phyloP scores from a whole-genome alignment of 805 yeast genomes.

The Saccharomycopsis javanensis region DNA sequence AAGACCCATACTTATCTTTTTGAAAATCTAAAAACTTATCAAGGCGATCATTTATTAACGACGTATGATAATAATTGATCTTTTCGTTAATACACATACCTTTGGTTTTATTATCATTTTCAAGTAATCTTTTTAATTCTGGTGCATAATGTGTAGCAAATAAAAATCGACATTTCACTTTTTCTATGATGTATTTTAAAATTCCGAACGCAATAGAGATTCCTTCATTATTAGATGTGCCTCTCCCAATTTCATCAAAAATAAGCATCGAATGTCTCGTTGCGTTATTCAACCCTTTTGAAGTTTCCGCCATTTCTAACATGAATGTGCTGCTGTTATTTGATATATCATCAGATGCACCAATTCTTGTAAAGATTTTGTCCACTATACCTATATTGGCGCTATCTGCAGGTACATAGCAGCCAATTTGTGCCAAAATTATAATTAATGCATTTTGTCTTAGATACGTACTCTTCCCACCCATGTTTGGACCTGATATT shows the following conservation, averaged over 20 bases:
- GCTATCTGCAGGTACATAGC: constrained; percentile 55
- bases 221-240: constrained; percentile 81
- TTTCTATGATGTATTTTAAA: constrained; percentile 41
- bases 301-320: constrained; percentile 87
- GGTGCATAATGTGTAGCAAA: constrained; percentile 84
- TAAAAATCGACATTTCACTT: constrained; percentile 59
- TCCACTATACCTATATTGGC: constrained; percentile 70
- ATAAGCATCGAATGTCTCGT: constrained; percentile 63
- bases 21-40: constrained; percentile 7
- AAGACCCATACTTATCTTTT: constrained; percentile 2
- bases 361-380: constrained; percentile 68
- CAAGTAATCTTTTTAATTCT: constrained; percentile 38
- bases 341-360: constrained; percentile 75
- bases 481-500: constrained; percentile 89
- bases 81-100: constrained; percentile 24
- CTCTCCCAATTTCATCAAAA: constrained; percentile 84
- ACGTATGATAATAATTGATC: constrained; percentile 14
- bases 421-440: constrained; percentile 66
- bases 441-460: constrained; percentile 63
- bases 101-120: constrained; percentile 23
- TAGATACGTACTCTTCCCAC: constrained; percentile 71
- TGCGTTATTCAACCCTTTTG: constrained; percentile 55
- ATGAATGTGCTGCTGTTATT: constrained; percentile 81
- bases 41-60: constrained; percentile 8
- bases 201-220: constrained; percentile 77